Evolutionary conservation across 179 eudicot genomes (phyloP).

Genomic region (Silene noctiflora): DNA sequence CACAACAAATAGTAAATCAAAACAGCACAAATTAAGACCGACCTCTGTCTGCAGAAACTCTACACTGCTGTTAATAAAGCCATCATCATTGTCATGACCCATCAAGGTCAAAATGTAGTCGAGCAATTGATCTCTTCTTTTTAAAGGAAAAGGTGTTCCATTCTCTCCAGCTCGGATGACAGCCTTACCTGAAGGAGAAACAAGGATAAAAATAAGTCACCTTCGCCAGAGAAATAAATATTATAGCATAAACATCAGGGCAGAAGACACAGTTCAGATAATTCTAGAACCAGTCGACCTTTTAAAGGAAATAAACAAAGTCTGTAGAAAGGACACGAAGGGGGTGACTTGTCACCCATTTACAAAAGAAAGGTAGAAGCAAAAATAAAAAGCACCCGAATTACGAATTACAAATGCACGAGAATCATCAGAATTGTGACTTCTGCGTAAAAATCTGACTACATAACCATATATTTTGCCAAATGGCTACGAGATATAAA

Average conservation of each 20-base stretch:
- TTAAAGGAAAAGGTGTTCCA: constrained; percentile 88
- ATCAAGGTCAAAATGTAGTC: constrained; percentile 89
- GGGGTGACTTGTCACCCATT: not conserved
- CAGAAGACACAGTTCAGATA: not conserved
- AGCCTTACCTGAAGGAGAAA: constrained; percentile 59
- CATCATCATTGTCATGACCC: constrained; percentile 89
- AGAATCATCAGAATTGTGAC: not conserved
- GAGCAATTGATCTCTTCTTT: constrained; percentile 83
- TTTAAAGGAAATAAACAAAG: not conserved
- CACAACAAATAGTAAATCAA: constrained; percentile 1
- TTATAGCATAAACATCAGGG: not conserved
- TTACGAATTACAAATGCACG: not conserved
- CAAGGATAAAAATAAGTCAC: not conserved
- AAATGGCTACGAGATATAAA: not conserved
- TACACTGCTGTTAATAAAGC: constrained; percentile 59
- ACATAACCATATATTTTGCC: not conserved
- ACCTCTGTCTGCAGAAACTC: constrained; percentile 91
- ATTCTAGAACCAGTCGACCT: not conserved
- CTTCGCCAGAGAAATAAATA: not conserved
- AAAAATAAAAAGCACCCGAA: too few species aligned
- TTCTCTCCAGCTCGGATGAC: constrained; percentile 86
- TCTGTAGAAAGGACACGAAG: not conserved
- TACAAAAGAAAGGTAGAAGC: not conserved
- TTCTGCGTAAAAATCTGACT: not conserved
- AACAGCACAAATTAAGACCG: not conserved